Base-by-base conservation (phyloP, 129 eudicot genomes). In the Calendula officinalis region DNA sequence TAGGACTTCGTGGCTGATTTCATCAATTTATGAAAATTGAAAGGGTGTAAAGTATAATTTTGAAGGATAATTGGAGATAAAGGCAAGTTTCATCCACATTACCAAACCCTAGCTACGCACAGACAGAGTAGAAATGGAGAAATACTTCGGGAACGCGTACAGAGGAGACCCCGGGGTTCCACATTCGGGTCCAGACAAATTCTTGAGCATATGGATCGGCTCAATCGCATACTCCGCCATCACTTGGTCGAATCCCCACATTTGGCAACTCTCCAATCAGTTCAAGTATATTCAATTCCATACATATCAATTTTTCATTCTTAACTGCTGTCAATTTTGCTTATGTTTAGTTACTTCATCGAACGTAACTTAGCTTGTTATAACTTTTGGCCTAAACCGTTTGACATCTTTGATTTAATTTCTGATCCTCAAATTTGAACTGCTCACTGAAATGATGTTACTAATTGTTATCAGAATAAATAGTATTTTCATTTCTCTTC, bases 161-260 rank as follows among this genome's bases (percentile, higher is more conserved):
- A 80, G 89, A 50, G 98, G 98, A 60, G 98, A 92, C 87, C 98
- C 96, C 8, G 98, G 98, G 5, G 83, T 92, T 2, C 98, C 98
- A 10, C 98, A 92, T 67, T 47, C 81, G 6, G 86, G 71, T 67
- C 82, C 74, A 6, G 89, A 79, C 0, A 67, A 78, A 0, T 92
- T 88, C 65, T 14, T 40, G 9, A 81, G 82, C 55, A 78, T 94
- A 3, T 85, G 96, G 96, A 60, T 81, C 34, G 95, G 96, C 0
- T 77, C 90, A 5, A 51, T 53, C 27, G 82, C 73, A 10, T 88
- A 83, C 87, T 75, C 88, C 51, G 84, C 72, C 39, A 40, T 73
- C 65, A 64, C 89, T 71, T 80, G 84, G 79, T 6, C 63, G 60
- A 39, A 75, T 51, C 99, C 99, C 39, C 75, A 85, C 76, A 64